Conservation (phyloP, 495 filamentous ascomycete species). For the Ramalina intermedia region DNA sequence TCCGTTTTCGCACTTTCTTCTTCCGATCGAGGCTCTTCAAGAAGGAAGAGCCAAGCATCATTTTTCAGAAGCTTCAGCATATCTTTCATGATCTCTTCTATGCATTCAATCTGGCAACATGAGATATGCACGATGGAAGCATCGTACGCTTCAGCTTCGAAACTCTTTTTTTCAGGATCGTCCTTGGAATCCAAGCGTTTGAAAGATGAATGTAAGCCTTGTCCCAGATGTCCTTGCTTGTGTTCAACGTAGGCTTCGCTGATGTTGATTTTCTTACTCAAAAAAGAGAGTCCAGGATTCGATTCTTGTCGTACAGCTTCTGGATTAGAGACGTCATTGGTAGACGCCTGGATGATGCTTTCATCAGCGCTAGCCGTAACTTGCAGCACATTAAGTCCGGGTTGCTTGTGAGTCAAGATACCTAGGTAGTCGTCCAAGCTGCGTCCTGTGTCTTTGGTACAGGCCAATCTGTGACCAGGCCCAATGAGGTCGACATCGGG, state of each 20-base stretch:
- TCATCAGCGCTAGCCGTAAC: constrained; percentile 37
- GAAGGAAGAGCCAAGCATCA: constrained; percentile 8
- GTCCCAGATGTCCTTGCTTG: too few species aligned
- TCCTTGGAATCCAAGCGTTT: not conserved
- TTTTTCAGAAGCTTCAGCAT: constrained; percentile 10
- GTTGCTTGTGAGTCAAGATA: constrained; percentile 18
- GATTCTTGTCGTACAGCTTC: too few species aligned
- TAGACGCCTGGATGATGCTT: not conserved
- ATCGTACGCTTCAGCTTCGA: constrained; percentile 9
- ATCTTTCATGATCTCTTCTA: constrained; percentile 5
- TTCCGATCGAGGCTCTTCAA: not conserved
- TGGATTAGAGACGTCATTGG: too few species aligned
- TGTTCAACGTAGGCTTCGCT: too few species aligned
- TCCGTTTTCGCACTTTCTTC: too few species aligned
- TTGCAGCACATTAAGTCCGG: constrained; percentile 31
- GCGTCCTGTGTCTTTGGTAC: too few species aligned
- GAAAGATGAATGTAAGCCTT: not conserved
- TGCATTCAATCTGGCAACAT: constrained; percentile 16
- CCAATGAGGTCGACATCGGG: too few species aligned
- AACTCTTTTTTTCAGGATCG: constrained; percentile 11
- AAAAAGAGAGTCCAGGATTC: too few species aligned
- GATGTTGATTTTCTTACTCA: too few species aligned
- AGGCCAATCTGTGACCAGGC: too few species aligned
- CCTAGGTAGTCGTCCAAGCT: too few species aligned
- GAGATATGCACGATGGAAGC: constrained; percentile 9